Evolutionary conservation across 2,329 filamentous ascomycete species (phyloP).

Genomic region (Stagonosporopsis chrysanthemi): DNA sequence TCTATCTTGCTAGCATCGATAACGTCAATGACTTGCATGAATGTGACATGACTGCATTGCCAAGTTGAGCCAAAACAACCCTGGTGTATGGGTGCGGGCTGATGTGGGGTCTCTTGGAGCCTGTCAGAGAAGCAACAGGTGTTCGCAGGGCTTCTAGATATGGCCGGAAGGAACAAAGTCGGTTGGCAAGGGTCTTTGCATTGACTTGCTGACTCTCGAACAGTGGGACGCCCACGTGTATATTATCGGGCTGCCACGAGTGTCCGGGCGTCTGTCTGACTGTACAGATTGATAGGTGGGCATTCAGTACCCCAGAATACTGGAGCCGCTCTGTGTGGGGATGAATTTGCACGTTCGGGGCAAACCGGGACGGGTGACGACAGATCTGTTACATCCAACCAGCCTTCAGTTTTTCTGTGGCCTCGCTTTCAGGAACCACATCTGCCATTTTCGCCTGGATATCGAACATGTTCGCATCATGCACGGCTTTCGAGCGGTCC

Average conservation of each 20-base stretch:
- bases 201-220: background rate
- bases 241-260: background rate
- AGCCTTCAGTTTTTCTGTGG: constrained; percentile 48
- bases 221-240: background rate
- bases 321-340: constrained; percentile 5
- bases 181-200: background rate
- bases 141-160: constrained; percentile 6
- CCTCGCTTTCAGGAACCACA: constrained; percentile 54
- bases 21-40: background rate
- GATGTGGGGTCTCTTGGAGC: constrained; percentile 7
- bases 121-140: constrained; percentile 1
- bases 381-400: constrained; percentile 43
- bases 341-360: constrained; percentile 9
- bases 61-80: constrained; percentile 1
- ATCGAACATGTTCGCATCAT: constrained; percentile 56
- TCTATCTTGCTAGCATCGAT: background rate
- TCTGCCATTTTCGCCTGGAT: constrained; percentile 58
- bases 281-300: background rate
- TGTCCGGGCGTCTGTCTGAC: background rate
- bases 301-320: background rate
- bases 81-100: background rate
- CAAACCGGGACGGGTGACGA: constrained; percentile 7
- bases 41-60: background rate
- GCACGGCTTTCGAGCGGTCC: constrained; percentile 55
- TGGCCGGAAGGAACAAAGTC: background rate